Conservation (phyloP, 148 eudicot genomes). For the Camellia sinensis region DNA sequence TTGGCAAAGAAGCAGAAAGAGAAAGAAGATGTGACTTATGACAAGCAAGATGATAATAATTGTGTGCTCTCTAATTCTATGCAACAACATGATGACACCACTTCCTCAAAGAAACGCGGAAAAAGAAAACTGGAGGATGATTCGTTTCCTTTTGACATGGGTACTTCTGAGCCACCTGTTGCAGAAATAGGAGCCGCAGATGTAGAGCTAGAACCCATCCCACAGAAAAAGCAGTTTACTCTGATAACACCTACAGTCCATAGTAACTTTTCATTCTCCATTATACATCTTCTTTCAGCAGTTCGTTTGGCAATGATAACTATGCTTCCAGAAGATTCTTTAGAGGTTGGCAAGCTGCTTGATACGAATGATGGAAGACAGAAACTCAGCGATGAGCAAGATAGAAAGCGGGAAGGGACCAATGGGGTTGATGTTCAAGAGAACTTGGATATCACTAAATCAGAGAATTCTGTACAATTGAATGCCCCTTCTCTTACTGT, state of each 20-base stretch:
- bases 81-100: conserved; percentile 40
- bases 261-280: conserved; percentile 80
- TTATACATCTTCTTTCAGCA: conserved; percentile 87
- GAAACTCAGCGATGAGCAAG: conserved; percentile 25
- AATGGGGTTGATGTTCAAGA: conserved; percentile 37
- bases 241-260: conserved; percentile 76
- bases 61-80: conserved; percentile 30
- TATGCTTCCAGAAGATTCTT: conserved; percentile 52
- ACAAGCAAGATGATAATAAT: conserved; percentile 34
- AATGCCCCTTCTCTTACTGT: conserved; percentile 63
- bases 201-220: conserved; percentile 53
- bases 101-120: conserved; percentile 43
- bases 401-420: conserved; percentile 29
- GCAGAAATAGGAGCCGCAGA: conserved; percentile 47
- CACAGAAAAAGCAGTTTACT: conserved; percentile 60
- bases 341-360: conserved; percentile 35
- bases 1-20: conserved; percentile 53
- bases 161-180: conserved; percentile 39
- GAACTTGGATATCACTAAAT: conserved; percentile 38
- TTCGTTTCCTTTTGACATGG: conserved; percentile 37
- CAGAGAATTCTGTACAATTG: conserved; percentile 29
- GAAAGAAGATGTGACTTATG: conserved; percentile 36
- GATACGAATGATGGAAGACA: conserved; percentile 33
- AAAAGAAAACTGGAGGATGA: conserved; percentile 60
- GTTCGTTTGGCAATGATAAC: conserved; percentile 77